Conservation (phyloP, 2,329 filamentous ascomycete species). For the Volutella citrinella region DNA sequence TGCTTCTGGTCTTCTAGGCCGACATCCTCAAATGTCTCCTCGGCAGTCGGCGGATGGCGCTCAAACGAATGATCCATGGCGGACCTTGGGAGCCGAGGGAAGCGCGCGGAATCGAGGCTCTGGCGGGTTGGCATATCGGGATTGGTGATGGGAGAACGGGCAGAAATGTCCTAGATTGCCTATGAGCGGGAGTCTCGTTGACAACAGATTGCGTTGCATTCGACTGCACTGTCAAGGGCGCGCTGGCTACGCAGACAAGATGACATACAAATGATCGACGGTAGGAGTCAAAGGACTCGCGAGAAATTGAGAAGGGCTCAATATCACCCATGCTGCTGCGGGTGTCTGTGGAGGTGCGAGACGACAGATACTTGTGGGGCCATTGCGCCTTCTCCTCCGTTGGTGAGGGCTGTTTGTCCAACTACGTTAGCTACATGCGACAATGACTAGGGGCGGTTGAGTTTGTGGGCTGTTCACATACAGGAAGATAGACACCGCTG, state of each 20-base stretch:
- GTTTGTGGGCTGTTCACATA: constrained; percentile 51
- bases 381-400: constrained; percentile 81
- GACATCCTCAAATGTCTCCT: constrained; percentile 87
- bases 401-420: constrained; percentile 76
- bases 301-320: constrained; percentile 91
- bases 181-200: not conserved
- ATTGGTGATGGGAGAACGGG: constrained; percentile 70
- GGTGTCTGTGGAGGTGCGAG: constrained; percentile 53
- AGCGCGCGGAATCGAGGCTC: constrained; percentile 74
- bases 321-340: constrained; percentile 71
- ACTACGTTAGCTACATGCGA: too few species aligned
- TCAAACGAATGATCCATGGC: constrained; percentile 58
- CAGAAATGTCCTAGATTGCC: constrained; percentile 74
- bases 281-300: constrained; percentile 97
- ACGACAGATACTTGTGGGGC: constrained; percentile 54
- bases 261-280: constrained; percentile 86
- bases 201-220: not conserved
- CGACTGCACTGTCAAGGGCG: constrained; percentile 1
- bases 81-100: constrained; percentile 60
- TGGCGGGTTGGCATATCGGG: constrained; percentile 64
- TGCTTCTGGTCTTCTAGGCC: constrained; percentile 73
- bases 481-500: constrained; percentile 90
- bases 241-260: not conserved
- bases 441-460: too few species aligned
- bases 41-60: constrained; percentile 61